Percentiles rank a stretch among this genome's conserved stretches.
Evolutionary conservation across 192 early-diverging fungal genomes (phyloP).

Genomic region (Entophlyctis luteolus): DNA sequence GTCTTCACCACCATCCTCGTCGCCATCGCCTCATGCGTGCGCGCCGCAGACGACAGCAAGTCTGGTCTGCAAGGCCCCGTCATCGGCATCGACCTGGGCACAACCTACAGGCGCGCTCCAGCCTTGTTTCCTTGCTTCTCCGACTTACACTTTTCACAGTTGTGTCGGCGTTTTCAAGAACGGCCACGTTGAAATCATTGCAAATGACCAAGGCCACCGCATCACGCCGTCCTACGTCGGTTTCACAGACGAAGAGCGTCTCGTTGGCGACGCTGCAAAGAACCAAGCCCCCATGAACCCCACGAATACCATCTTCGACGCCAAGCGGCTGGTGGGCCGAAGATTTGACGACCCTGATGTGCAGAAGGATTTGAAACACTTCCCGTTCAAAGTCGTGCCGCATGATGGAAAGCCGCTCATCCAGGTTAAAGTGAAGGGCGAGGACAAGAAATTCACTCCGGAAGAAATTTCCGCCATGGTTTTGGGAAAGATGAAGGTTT

Average conservation of each 20-base stretch:
- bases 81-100: conserved; percentile 95
- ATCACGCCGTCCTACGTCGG: conserved; percentile 94
- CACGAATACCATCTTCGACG: conserved; percentile 86
- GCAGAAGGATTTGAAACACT: conserved; percentile 88
- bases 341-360: conserved; percentile 84
- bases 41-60: conserved; percentile 7
- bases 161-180: conserved; percentile 92
- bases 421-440: conserved; percentile 79
- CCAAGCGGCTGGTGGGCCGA: conserved; percentile 87
- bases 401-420: conserved; percentile 79
- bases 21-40: conserved; percentile 7
- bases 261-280: conserved; percentile 91
- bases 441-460: conserved; percentile 77
- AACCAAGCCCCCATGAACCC: conserved; percentile 88
- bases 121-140: not conserved
- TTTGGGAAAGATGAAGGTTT: conserved; percentile 86
- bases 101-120: conserved; percentile 57
- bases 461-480: conserved; percentile 97
- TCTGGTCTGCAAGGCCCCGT: conserved; percentile 42
- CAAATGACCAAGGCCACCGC: conserved; percentile 91
- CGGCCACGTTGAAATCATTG: conserved; percentile 94
- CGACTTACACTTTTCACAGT: conserved; percentile 44
- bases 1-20: conserved; percentile 6
- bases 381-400: conserved; percentile 82
- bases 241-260: conserved; percentile 79